phyloP scores from a whole-genome alignment of 2,329 filamentous ascomycete genomes.

The Aspergillus jensenii region DNA sequence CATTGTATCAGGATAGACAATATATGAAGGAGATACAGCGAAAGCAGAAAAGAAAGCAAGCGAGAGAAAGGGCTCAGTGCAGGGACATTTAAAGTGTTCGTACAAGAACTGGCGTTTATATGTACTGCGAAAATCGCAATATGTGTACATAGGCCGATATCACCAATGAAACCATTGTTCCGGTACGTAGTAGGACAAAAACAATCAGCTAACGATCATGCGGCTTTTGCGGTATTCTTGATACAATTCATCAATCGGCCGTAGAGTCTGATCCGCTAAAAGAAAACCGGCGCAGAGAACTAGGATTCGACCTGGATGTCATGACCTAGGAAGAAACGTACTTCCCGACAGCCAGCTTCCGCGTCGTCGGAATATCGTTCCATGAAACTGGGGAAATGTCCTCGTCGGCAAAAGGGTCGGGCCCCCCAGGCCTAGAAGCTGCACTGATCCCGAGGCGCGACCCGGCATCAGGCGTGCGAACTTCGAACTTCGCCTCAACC shows the following conservation, averaged over 20 bases:
- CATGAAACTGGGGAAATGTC: conserved; percentile 49
- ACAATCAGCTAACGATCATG: neutral
- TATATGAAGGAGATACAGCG: neutral
- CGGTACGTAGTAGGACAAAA: neutral
- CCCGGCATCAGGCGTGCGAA: conserved; percentile 54
- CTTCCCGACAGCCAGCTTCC: conserved; percentile 72
- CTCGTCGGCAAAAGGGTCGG: conserved; percentile 52
- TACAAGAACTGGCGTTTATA: conserved; percentile 3
- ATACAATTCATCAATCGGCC: neutral
- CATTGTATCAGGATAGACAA: neutral
- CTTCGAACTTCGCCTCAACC: conserved; percentile 82
- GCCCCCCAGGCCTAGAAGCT: conserved; percentile 27
- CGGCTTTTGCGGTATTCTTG: neutral
- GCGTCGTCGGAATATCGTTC: conserved; percentile 64
- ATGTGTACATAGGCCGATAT: neutral
- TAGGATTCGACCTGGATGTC: neutral
- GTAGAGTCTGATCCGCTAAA: neutral
- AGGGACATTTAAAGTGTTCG: neutral
- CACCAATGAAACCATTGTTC: neutral
- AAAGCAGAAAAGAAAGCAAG: neutral
- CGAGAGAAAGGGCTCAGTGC: conserved; percentile 15
- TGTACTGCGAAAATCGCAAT: neutral
- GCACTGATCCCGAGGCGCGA: conserved; percentile 66
- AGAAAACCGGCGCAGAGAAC: neutral
- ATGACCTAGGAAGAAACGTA: conserved; percentile 59